Percentiles rank a stretch among this genome's conserved stretches.
Evolutionary conservation across 805 yeast species (phyloP).

Genomic region (Lipomyces kockii): DNA sequence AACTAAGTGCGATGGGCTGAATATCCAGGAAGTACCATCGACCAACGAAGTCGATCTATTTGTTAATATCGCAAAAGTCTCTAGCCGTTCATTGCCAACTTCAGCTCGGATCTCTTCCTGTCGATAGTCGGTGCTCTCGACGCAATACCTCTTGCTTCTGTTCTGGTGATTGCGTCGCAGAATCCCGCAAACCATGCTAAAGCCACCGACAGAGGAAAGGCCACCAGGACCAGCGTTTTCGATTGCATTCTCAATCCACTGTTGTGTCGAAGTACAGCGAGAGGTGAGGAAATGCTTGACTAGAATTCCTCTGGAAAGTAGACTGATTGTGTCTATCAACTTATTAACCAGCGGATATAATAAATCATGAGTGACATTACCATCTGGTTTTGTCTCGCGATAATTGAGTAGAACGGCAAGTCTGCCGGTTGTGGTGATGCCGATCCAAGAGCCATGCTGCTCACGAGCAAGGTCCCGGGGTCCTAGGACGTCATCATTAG

Average conservation of each 20-base stretch:
- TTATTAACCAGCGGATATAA: not conserved
- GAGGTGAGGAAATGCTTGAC: constrained; percentile 54
- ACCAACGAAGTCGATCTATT: constrained; percentile 21
- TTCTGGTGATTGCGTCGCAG: constrained; percentile 40
- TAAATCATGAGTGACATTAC: constrained; percentile 11
- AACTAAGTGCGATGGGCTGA: constrained; percentile 7
- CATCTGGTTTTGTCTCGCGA: constrained; percentile 53
- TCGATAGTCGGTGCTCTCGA: constrained; percentile 1
- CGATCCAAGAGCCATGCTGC: constrained; percentile 93
- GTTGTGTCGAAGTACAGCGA: constrained; percentile 43
- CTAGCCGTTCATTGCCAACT: constrained; percentile 21
- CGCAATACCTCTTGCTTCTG: not conserved
- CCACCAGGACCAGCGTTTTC: constrained; percentile 39
- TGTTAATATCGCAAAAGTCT: constrained; percentile 43
- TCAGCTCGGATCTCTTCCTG: constrained; percentile 37
- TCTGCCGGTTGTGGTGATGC: constrained; percentile 61
- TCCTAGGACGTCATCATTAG: constrained; percentile 26
- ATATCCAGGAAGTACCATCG: constrained; percentile 30
- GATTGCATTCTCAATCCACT: constrained; percentile 52
- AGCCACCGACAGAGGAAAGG: constrained; percentile 60
- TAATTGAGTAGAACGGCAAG: constrained; percentile 78
- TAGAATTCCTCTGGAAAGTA: constrained; percentile 59
- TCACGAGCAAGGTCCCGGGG: constrained; percentile 75
- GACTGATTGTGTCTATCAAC: constrained; percentile 33
- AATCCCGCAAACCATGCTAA: constrained; percentile 62